Conservation (phyloP, 495 filamentous ascomycete species). For the Penicillium psychrofluorescens region DNA sequence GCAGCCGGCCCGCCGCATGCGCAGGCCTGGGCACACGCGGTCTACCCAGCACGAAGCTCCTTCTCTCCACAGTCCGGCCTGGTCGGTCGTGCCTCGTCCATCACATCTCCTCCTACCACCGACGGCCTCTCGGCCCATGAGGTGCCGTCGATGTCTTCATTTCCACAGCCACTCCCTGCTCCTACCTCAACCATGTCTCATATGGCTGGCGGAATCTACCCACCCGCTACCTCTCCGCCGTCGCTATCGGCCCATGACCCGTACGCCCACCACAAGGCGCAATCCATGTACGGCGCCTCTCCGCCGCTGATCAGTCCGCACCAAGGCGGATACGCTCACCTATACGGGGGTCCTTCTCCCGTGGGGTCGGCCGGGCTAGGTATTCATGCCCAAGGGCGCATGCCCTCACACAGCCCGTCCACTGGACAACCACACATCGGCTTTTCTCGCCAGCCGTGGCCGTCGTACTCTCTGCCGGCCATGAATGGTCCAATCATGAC, state of each 20-base stretch:
- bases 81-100: conserved; percentile 30
- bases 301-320: conserved; percentile 61
- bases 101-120: conserved; percentile 45
- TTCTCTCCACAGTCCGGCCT: conserved; percentile 50
- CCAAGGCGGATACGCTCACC: conserved; percentile 48
- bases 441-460: conserved; percentile 45
- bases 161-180: conserved; percentile 46
- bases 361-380: conserved; percentile 54
- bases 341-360: conserved; percentile 48
- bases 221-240: conserved; percentile 51
- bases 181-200: conserved; percentile 8
- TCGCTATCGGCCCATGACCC: conserved; percentile 55
- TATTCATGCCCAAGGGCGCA: conserved; percentile 45
- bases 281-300: conserved; percentile 47
- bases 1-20: conserved; percentile 29
- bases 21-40: conserved; percentile 36
- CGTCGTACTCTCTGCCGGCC: conserved; percentile 49
- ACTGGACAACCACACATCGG: conserved; percentile 39
- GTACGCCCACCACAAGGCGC: conserved; percentile 49
- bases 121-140: conserved; percentile 50
- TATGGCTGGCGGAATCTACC: too few species aligned
- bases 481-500: conserved; percentile 69
- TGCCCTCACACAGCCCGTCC: conserved; percentile 48
- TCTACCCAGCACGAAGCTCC: conserved; percentile 35
- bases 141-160: conserved; percentile 48